Evolutionary conservation across 2,329 filamentous ascomycete species (phyloP), one percentile per base, ranked within the genome.

Genomic region (Xylariaceae sp.): DNA sequence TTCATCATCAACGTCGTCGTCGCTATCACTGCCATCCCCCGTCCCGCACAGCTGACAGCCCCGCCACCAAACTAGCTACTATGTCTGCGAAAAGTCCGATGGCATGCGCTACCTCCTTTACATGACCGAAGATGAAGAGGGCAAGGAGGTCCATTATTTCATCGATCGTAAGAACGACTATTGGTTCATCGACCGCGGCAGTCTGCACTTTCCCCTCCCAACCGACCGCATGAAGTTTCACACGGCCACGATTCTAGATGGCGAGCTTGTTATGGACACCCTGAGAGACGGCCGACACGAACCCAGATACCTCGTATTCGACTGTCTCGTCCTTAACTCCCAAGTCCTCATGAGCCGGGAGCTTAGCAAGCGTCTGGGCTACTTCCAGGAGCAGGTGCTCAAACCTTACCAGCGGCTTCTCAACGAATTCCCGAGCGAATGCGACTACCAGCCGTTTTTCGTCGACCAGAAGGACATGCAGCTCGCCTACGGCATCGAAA

Each of bases 161-260:
- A 96, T 99, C 76, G 93, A 99, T 76, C 91, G 94, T 71, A 96
- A 92, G 77, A 97, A 99, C 77, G 92, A 97, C 73, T 99, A 94
- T 79, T 96, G 93, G 83, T 91, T 83, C 70, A 85, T 97, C 62
- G 82, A 84, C 35, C 80, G 82, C 62, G 78, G 78, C 56, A 82
- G 78, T 58, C 81, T 97, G 23, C 91, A 96, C 73, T 92, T 97
- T 67, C 94, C 94, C 0, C 78, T 88, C 18, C 84, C 84, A 44
- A 78, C 82, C 49, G 82, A 89, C 65, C 81, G 83, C 9, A 75
- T 79, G 49, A 80, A 78, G 11, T 97, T 90, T 72, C 92, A 97
- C 72, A 83, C 80, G 11, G 83, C 85, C 61, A 97, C 94, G 0
- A 77, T 99, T 35, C 82, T 97, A 51, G 94, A 99, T 68, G 94